phyloP scores from a whole-genome alignment of 2,329 filamentous ascomycete genomes.

The Fusarium nisikadoi region DNA sequence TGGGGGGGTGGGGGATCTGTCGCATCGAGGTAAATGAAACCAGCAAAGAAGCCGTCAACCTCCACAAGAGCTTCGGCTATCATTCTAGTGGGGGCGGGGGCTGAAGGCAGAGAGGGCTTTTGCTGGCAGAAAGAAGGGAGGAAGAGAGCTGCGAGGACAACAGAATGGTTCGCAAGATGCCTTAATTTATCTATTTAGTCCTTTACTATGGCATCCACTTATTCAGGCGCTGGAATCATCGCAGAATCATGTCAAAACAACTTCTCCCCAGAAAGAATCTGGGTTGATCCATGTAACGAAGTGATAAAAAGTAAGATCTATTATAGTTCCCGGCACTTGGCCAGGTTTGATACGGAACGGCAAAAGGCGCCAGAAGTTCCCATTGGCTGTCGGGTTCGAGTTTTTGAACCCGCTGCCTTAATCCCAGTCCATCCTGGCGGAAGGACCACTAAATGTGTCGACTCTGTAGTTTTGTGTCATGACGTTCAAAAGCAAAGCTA shows the following conservation, averaged over 20 bases:
- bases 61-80: not conserved
- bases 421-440: not conserved
- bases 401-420: not conserved
- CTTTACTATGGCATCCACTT: not conserved
- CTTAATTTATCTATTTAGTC: not conserved
- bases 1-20: no score
- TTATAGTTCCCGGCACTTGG: not conserved
- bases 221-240: not conserved
- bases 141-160: not conserved
- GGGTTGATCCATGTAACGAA: not conserved
- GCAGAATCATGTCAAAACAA: not conserved
- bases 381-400: not conserved
- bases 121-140: not conserved
- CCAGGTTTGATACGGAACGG: not conserved
- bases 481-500: not conserved
- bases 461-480: not conserved
- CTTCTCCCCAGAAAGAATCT: not conserved
- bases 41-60: constrained; percentile 22
- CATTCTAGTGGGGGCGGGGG: not conserved
- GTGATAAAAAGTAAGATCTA: not conserved
- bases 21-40: constrained; percentile 19
- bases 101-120: accelerated
- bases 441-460: not conserved
- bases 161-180: not conserved
- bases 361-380: no score